Base-by-base conservation (phyloP, 2,329 filamentous ascomycete species). In the Myrmaecium sp. region DNA sequence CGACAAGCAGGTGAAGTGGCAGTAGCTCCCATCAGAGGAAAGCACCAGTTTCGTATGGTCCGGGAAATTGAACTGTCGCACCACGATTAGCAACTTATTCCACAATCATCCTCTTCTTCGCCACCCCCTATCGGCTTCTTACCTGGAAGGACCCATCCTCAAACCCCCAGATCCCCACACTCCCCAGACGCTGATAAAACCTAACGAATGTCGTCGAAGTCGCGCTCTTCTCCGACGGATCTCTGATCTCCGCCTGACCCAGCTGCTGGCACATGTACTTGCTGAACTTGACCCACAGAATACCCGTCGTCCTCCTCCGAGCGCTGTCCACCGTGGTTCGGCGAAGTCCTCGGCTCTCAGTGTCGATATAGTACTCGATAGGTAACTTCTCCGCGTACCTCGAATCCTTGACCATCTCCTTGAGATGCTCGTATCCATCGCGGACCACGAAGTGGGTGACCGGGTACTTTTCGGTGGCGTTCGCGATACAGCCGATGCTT, bases 11-110 rank as follows among this genome's bases (percentile, higher is more conserved):
- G 78, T 78, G 44, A 83, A 81, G 44, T 80, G 75, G 38, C 77
- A 75, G 62, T 72, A 76, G 1, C 65, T 69, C n/a, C 76, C 79
- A 16, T 75, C 68, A 1, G 74, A 57, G 31, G 81, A 79, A 14
- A 89, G 56, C 8, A 86, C 74, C 29, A 89, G 67, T 53, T 89
- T 89, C 32, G 80, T 86, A 48, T 89, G 80, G 39, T 89, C 80
- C 3, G 80, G 79, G 49, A 89, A 89, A 54, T 89, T 86, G 53
- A 86, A 79, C 67, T 82, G 36, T 4, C 9, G 4, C 26, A n/a
- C 17, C 13, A 19, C 14, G 31, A 37, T 50, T 36, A 50, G 43
- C 29, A 13, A 17, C 15, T n/a, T 12, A 14, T 31, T 26, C 32
- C 21, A n/a, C 10, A 8, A 17, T 14, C 12, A 21, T 28, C 17